Percentiles rank a stretch among this genome's conserved stretches.
These are phyloP conservation scores for Penicillium paradoxum DNA, from an alignment of 495 filamentous ascomycete species.

Conservation along the genomic window DNA sequence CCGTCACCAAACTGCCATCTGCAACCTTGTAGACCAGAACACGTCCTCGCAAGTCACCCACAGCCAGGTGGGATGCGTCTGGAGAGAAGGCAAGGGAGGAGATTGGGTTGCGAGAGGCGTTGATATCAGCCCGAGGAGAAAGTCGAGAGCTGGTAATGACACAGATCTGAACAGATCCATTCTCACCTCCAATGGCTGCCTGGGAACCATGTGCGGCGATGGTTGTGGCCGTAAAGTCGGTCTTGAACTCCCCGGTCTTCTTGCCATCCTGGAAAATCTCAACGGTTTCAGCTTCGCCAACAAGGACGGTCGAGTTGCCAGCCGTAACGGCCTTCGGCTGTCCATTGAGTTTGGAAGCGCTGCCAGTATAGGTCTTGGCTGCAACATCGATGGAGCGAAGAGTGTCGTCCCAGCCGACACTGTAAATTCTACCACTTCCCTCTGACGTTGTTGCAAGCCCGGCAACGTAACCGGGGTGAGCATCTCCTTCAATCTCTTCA, in stretches of 20 bases:
- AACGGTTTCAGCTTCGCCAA: slow-evolving; percentile 62
- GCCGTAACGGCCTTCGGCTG: slow-evolving; percentile 58
- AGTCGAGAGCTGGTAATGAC: slow-evolving; percentile 46
- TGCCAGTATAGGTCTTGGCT: slow-evolving; percentile 55
- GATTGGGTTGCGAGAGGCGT: slow-evolving; percentile 36
- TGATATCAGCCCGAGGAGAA: slow-evolving; percentile 41
- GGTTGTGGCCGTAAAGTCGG: slow-evolving; percentile 61
- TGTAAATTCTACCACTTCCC: slow-evolving; percentile 61
- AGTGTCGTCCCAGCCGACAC: slow-evolving; percentile 93
- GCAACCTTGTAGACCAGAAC: slow-evolving; percentile 65
- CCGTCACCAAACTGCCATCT: slow-evolving; percentile 46
- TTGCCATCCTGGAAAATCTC: slow-evolving; percentile 58
- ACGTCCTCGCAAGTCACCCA: slow-evolving; percentile 79
- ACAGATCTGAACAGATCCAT: slow-evolving; percentile 68
- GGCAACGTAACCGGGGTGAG: slow-evolving; percentile 77
- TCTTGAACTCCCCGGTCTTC: slow-evolving; percentile 53
- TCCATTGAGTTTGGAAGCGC: slow-evolving; percentile 45
- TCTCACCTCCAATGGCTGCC: slow-evolving; percentile 74
- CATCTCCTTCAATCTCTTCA: slow-evolving; percentile 65
- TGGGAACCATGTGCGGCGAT: slow-evolving; percentile 60
- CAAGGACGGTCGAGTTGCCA: slow-evolving; percentile 47
- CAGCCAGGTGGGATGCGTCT: slow-evolving; percentile 66
- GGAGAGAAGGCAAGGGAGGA: slow-evolving; percentile 72
- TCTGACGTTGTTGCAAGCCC: slow-evolving; percentile 59
- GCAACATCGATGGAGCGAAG: slow-evolving; percentile 68